These are phyloP conservation scores for Tricholomella constricta DNA, from an alignment of 768 basidiomycete genomes.

Conservation along the genomic window DNA sequence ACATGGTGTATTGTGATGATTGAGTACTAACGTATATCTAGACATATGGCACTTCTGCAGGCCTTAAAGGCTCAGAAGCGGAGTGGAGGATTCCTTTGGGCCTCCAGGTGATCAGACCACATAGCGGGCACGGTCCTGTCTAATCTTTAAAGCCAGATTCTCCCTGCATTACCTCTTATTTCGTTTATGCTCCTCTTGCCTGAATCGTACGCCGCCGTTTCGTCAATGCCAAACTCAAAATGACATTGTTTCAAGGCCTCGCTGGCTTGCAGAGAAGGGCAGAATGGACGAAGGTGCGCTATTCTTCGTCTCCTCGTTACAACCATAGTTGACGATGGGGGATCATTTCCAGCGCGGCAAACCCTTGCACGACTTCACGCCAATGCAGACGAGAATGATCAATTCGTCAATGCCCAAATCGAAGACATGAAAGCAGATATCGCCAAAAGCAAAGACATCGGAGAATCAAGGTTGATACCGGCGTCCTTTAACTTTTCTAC, in stretches of 20 bases:
- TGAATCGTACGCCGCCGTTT: slow-evolving; percentile 40
- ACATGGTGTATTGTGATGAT: neutral
- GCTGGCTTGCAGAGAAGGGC: slow-evolving; percentile 56
- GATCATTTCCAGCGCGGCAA: slow-evolving; percentile 24
- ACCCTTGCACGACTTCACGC: slow-evolving; percentile 56
- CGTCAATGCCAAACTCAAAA: neutral
- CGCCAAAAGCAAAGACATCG: slow-evolving; percentile 33
- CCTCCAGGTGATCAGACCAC: slow-evolving; percentile 31
- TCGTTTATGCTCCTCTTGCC: slow-evolving; percentile 53
- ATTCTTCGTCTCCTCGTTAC: neutral
- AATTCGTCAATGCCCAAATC: slow-evolving; percentile 49
- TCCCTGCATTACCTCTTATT: slow-evolving; percentile 50
- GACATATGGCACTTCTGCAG: slow-evolving; percentile 44
- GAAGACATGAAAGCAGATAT: slow-evolving; percentile 46
- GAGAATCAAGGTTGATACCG: slow-evolving; percentile 37
- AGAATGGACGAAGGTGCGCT: slow-evolving; percentile 45
- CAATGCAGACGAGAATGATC: slow-evolving; percentile 45
- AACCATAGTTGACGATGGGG: neutral
- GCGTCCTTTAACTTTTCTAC: neutral
- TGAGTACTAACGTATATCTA: slow-evolving; percentile 8
- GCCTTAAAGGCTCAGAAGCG: slow-evolving; percentile 35
- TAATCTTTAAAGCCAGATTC: slow-evolving; percentile 26
- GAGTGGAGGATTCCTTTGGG: slow-evolving; percentile 57
- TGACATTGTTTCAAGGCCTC: slow-evolving; percentile 30
- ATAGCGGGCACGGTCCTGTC: neutral